Base-by-base conservation (phyloP, 192 early-diverging fungal species). In the Coemansia sp. region DNA sequence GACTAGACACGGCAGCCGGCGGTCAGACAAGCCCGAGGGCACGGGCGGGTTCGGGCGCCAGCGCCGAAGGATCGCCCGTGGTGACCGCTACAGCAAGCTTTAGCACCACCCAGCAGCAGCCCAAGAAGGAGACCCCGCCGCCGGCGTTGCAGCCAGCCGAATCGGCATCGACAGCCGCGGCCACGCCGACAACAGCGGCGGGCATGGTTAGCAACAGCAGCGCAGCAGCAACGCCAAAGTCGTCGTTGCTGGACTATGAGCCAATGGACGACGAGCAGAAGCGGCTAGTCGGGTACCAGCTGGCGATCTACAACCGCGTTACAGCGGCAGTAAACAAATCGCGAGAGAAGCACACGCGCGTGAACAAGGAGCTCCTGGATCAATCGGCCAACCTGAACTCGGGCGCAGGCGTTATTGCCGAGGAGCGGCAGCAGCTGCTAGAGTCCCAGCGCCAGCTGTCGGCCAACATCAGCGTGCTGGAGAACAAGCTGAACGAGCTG, bases 361-460 rank as follows among this genome's bases (percentile, higher is more conserved):
- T 85, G 7, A 86, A 86, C 62, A 79, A 87, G 56, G 66, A 74
- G 46, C 67, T 87, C 17, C 53, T 90, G 34, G 68, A 71, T 28
- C 75, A 80, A 20, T 85, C 86, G 38, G 68, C 78, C 37, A 76
- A 83, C 32, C 77, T 95, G 9, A 79, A 84, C 54, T 82, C 86
- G 16, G 85, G 84, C 7, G 86, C 87, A 31, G 61, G 58, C 16
- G 75, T 76, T 6, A 79, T 91, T 10, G 64, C 75, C 9, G 62
- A 84, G 6, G 83, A 88, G 39, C 60, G 79, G 7, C 60, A 57
- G 9, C 65, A 77, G 64, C 70, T 90, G 22, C 40, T 56, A 4
- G 82, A 83, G 21, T 59, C 74, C 13, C 68, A 85, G 67, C 63
- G 74, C 12, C 77, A 82, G 43, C 63, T 92, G 29, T 55, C 81